phyloP scores from a whole-genome alignment of 106 monocot species.

The Acorus calamus region DNA sequence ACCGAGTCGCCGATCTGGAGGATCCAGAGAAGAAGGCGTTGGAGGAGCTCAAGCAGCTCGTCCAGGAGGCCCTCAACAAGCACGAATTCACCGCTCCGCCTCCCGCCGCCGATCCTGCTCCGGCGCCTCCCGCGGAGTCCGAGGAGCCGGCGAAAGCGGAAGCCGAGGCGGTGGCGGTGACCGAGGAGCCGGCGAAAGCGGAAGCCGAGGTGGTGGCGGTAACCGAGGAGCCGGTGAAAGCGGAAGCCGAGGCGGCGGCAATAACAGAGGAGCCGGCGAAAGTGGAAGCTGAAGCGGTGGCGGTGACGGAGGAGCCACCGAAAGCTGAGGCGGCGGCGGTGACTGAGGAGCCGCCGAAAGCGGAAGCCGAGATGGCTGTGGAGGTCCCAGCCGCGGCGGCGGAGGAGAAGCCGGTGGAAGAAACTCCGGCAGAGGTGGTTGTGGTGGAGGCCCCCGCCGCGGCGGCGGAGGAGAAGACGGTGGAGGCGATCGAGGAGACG shows the following conservation, averaged over 20 bases:
- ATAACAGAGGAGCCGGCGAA: background rate
- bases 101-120: no score
- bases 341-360: no score
- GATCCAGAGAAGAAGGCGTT: constrained; percentile 17
- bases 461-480: background rate
- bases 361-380: no score
- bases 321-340: background rate
- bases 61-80: constrained; percentile 8
- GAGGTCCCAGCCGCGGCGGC: no score
- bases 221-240: background rate
- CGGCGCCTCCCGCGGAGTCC: constrained; percentile 4
- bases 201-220: background rate
- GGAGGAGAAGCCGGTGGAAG: no score
- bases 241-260: background rate
- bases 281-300: background rate
- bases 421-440: no score
- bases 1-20: constrained; percentile 7
- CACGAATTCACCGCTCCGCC: constrained; percentile 9
- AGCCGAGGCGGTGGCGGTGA: no score
- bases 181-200: background rate
- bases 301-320: constrained; percentile 1
- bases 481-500: background rate
- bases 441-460: background rate
- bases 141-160: background rate
- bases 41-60: constrained; percentile 9